Evolutionary conservation across 2,329 filamentous ascomycete species (phyloP), one percentile per base, ranked within the genome.

Genomic region (Fusarium tupiense): DNA sequence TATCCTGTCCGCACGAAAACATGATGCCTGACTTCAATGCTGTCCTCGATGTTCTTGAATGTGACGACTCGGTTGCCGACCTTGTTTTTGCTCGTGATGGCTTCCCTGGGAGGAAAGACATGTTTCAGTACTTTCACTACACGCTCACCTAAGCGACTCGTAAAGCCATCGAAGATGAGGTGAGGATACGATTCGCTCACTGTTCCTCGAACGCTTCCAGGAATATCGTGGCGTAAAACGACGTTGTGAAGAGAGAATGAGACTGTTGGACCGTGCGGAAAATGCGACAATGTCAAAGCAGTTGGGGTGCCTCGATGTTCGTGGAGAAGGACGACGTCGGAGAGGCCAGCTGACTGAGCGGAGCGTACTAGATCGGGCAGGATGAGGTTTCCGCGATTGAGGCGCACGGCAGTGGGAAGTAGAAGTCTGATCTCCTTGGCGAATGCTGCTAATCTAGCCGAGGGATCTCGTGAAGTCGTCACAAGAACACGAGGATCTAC

Each of bases 1-100:
- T 96, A 96, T 2, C 94, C 93, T 0, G 96, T 98, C 81, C 94
- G 92, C 24, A 99, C 96, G 80, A 98, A 99, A 5, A 99, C 95
- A 81, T 89, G 84, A 58, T 86, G 85, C 50, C 96, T 90, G 52
- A 99, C 93, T 83, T 99, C 96, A 60, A 98, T 97, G 69, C 93
- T 91, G 69, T 98, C 95, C 75, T 98, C 95, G 61, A 96, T 93
- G 78, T 98, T 98, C 82, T 96, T 94, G 84, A 98, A 98, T 6
- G 94, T 98, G 16, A 99, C 93, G 2, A 99, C 92, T 73, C 96
- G 88, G 78, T 91, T 97, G 50, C 96, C 96, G 26, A 97, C 87
- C 82, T 97, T 97, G 40, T 87, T 87, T 74, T 91, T 92, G 79
- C 83, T 88, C 14, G 91, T 94, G 40, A 91, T 88, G 2, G 90